Conservation (phyloP, 1,284 basidiomycete genomes). For the Golubevia pallescens region DNA sequence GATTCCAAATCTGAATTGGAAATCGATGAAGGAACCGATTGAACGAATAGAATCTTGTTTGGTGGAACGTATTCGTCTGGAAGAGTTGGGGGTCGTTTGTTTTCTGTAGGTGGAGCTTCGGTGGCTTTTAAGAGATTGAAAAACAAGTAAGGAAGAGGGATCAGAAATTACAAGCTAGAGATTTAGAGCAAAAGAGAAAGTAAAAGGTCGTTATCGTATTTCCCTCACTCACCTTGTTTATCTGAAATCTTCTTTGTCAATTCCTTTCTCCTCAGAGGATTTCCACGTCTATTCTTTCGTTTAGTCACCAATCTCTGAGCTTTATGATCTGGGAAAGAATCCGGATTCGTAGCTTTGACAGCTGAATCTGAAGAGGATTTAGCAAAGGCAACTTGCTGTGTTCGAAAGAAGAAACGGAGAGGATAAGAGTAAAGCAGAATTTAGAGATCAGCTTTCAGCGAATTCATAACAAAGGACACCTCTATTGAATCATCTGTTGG, state of each 20-base stretch:
- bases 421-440: neutral
- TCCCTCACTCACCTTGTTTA: no score
- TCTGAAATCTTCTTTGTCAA: constrained; percentile 6
- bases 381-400: constrained; percentile 90
- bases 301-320: constrained; percentile 31
- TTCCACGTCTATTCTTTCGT: constrained; percentile 34
- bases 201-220: no score
- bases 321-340: constrained; percentile 77
- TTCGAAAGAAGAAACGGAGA: constrained; percentile 10
- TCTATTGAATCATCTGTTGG: constrained; percentile 9
- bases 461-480: neutral
- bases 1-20: constrained; percentile 40
- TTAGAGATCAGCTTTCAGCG: neutral
- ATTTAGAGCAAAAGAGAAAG: constrained; percentile 66
- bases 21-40: constrained; percentile 66
- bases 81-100: constrained; percentile 73
- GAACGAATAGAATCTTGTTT: constrained; percentile 97
- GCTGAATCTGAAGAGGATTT: constrained; percentile 85
- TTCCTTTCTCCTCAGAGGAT: constrained; percentile 28
- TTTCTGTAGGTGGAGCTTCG: constrained; percentile 69
- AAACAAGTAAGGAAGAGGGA: constrained; percentile 8
- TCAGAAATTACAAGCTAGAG: neutral
- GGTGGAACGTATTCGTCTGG: constrained; percentile 99
- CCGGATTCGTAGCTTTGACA: constrained; percentile 75
- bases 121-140: constrained; percentile 19